A percentile compares a stretch with the other conserved stretches of the same genome.
Conservation (phyloP, 2,329 filamentous ascomycete genomes). For the Byssochlamys sp. region DNA sequence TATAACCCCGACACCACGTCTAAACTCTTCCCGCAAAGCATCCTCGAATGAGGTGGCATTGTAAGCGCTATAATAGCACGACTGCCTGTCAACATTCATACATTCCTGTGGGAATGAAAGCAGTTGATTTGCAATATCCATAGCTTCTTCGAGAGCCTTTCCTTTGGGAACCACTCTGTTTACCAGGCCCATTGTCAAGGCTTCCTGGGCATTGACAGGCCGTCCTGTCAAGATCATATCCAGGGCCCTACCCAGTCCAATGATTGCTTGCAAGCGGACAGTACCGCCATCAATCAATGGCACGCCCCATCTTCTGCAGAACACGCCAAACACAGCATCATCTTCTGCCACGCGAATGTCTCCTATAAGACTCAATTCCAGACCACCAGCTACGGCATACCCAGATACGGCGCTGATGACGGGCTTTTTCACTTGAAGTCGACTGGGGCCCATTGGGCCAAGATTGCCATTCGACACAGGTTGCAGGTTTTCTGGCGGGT, state of each 20-base stretch:
- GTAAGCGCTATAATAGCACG: slow-evolving; percentile 43
- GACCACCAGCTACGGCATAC: slow-evolving; percentile 45
- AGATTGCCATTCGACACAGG: slow-evolving; percentile 22
- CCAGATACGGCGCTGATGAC: slow-evolving; percentile 45
- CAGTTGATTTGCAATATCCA: slow-evolving; percentile 38
- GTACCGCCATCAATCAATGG: slow-evolving; percentile 46
- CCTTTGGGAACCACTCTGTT: slow-evolving; percentile 46
- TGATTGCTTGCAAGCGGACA: slow-evolving; percentile 42
- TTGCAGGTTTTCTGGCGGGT: slow-evolving; percentile 7
- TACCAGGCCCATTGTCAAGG: slow-evolving; percentile 43
- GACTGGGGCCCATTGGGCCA: slow-evolving; percentile 45
- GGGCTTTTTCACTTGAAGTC: slow-evolving; percentile 43
- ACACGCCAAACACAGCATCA: slow-evolving; percentile 47
- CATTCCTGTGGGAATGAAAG: slow-evolving; percentile 44
- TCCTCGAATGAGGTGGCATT: slow-evolving; percentile 42
- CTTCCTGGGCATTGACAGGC: slow-evolving; percentile 41
- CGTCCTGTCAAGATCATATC: slow-evolving; percentile 51
- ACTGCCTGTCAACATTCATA: slow-evolving; percentile 43
- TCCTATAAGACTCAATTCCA: slow-evolving; percentile 45
- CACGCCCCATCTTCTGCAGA: slow-evolving; percentile 46
- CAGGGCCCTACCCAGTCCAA: slow-evolving; percentile 45
- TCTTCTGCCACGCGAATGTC: slow-evolving; percentile 48
- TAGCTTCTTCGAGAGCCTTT: slow-evolving; percentile 40
- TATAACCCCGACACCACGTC: slow-evolving; percentile 35
- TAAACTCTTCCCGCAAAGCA: slow-evolving; percentile 42